Base-by-base conservation (phyloP, 768 basidiomycete species). In the Suillus subaureus region DNA sequence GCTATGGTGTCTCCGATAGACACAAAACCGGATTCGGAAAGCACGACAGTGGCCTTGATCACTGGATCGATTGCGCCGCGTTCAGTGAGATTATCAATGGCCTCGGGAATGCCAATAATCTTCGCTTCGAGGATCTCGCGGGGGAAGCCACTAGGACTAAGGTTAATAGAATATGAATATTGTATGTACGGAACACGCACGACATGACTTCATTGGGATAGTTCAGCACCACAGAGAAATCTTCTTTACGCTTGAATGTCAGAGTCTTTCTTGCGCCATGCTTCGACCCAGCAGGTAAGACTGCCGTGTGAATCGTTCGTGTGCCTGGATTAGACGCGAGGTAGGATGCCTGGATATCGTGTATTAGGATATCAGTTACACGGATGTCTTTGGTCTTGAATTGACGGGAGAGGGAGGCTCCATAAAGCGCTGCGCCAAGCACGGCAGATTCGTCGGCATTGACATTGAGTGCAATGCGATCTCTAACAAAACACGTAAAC, bases 391-490 rank as follows among this genome's bases (percentile, higher is more conserved):
- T 99, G 58, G 97, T 97, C 80, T 92, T 92, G 85, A 97, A 99
- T 72, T 93, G 93, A 47, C 91, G 84, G 69, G 91, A 94, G 33
- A 96, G 84, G 28, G 87, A 84, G 4, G 97, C 97, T 18, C 96
- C 97, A 67, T 97, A 89, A 58, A 97, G 88, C 1, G 93, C 97
- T 28, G 97, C 96, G 51, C 91, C 95, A 52, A 99, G 85, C 23
- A 98, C 97, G 31, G 92, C 93, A 0, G 95, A 93, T 79, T 99
- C 97, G 74, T 99, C 97, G 0, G 97, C 91, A 75, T 99, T 99
- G 67, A 99, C 93, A 70, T 98, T 99, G 73, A 90, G 83, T 6
- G 97, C 94, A 64, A 99, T 91, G 77, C 93, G 94, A 61, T 89
- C 86, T 56, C 89, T 91, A 61, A 62, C 18, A 18, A 65, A 31